Evolutionary conservation across 768 basidiomycete genomes (phyloP).

Genomic region (Wakefieldia striispora): DNA sequence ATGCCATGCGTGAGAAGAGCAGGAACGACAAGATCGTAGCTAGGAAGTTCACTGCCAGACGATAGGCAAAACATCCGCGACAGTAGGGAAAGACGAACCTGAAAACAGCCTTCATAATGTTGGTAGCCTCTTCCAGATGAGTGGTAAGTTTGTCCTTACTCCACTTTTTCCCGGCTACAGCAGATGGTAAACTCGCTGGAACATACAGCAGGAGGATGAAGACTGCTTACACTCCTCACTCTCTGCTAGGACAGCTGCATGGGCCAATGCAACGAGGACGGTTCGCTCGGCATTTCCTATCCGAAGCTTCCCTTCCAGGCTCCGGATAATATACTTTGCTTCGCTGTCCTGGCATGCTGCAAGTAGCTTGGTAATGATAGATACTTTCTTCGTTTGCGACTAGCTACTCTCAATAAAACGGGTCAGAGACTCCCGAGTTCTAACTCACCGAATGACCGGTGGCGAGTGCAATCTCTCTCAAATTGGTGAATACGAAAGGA

Average conservation of each 20-base stretch:
- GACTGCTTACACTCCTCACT: constrained; percentile 52
- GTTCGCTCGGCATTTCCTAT: constrained; percentile 97
- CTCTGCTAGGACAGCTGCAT: constrained; percentile 83
- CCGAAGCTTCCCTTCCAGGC: constrained; percentile 93
- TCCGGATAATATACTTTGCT: constrained; percentile 95
- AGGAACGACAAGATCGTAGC: constrained; percentile 89
- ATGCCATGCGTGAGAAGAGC: constrained; percentile 81
- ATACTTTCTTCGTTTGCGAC: constrained; percentile 95
- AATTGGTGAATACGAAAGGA: constrained; percentile 82
- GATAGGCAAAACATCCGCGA: constrained; percentile 1
- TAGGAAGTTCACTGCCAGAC: constrained; percentile 78
- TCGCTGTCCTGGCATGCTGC: constrained; percentile 90
- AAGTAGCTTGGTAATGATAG: constrained; percentile 89
- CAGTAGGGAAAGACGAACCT: constrained; percentile 51
- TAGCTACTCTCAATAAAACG: constrained; percentile 29
- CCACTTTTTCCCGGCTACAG: constrained; percentile 68
- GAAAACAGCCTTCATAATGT: constrained; percentile 85
- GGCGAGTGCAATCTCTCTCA: constrained; percentile 87
- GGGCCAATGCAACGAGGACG: constrained; percentile 91
- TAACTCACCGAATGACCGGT: constrained; percentile 73
- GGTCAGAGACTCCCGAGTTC: neutral
- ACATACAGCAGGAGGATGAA: neutral
- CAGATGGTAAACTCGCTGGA: constrained; percentile 1
- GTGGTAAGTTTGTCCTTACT: constrained; percentile 67
- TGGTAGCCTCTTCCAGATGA: constrained; percentile 73